phyloP scores from a whole-genome alignment of 495 filamentous ascomycete genomes.

The Hypomontagnella submonticulosa region DNA sequence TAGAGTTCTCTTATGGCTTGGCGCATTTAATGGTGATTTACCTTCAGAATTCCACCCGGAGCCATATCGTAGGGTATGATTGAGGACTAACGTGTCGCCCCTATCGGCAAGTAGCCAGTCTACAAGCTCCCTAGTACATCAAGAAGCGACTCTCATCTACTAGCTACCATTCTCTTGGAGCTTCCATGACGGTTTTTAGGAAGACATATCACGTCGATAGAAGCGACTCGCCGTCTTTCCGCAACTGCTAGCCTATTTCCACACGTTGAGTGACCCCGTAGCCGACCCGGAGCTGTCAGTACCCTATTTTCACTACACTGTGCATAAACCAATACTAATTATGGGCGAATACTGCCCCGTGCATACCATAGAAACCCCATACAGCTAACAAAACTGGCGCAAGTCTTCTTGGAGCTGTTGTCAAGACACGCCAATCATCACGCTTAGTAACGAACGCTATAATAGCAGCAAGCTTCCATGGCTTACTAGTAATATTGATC shows the following conservation, averaged over 20 bases:
- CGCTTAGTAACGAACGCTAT: slow-evolving; percentile 12
- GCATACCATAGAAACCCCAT: too few relatives aligned
- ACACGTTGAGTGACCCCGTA: neutral
- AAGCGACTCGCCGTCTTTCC: slow-evolving; percentile 1
- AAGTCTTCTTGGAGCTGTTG: slow-evolving; percentile 1
- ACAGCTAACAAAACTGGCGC: neutral
- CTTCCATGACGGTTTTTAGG: neutral
- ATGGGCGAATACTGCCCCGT: too few relatives aligned
- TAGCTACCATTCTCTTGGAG: slow-evolving; percentile 25
- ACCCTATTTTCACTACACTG: slow-evolving; percentile 16
- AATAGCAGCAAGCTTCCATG: slow-evolving; percentile 7
- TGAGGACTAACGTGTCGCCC: slow-evolving; percentile 26
- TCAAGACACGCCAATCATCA: slow-evolving; percentile 3
- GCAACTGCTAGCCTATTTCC: neutral
- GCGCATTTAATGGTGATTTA: slow-evolving; percentile 12
- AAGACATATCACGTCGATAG: slow-evolving; percentile 1
- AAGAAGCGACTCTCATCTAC: slow-evolving; percentile 7
- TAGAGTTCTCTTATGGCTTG: neutral
- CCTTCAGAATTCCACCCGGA: slow-evolving; percentile 1
- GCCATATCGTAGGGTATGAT: slow-evolving; percentile 29
- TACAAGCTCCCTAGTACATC: neutral
- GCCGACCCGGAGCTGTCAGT: slow-evolving; percentile 1
- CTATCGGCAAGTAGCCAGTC: slow-evolving; percentile 29
- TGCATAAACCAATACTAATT: neutral
- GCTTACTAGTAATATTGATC: slow-evolving; percentile 40